Evolutionary conservation across 768 basidiomycete species (phyloP), one percentile per base, ranked within the genome.

Genomic region (Phaffia tasmanica): DNA sequence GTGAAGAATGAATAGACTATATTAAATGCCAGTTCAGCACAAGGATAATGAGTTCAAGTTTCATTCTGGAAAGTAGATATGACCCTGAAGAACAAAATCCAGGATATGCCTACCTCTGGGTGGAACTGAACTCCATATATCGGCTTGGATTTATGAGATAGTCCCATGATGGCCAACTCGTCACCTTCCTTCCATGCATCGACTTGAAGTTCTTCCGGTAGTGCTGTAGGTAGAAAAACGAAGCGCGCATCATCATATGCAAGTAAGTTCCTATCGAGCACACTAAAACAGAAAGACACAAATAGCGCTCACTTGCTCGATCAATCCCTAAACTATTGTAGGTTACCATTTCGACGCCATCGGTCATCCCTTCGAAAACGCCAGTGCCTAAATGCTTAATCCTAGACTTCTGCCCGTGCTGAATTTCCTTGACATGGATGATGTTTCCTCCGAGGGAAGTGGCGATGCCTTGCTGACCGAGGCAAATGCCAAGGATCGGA

Each of bases 101-200:
- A 27, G 25, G 32, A 19, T 7, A 15, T 7, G 3, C 49, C 57
- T 18, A 69, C 90, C 73, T 90, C 89, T 7, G 89, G 89, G 73
- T 91, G 89, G 74, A 90, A 91, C 72, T 91, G 89, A 27, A 91
- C 89, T 3, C 86, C 88, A 85, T 86, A 90, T 72, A 88, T 87
- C 4, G 89, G 88, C 68, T 80, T 81, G 27, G 71, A 75, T 59
- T 70, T 79, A 73, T 91, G 89, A 70, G 80, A 81, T 30, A 82
- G 77, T 50, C 84, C 87, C 88, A 91, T 90, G 56, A 88, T 79
- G 25, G 88, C 84, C 54, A 71, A 79, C 5, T 58, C 29, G 7
- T 85, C 86, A 68, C 87, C 84, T 62, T 85, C 86, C 27, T 77
- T 77, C 86, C 86, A 89, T 19, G 86, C 89, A 16, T 89, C 75